Percentiles rank a stretch among this genome's conserved stretches.
Conservation (phyloP, 805 yeast genomes). For the Cyberlindnera amylophila region DNA sequence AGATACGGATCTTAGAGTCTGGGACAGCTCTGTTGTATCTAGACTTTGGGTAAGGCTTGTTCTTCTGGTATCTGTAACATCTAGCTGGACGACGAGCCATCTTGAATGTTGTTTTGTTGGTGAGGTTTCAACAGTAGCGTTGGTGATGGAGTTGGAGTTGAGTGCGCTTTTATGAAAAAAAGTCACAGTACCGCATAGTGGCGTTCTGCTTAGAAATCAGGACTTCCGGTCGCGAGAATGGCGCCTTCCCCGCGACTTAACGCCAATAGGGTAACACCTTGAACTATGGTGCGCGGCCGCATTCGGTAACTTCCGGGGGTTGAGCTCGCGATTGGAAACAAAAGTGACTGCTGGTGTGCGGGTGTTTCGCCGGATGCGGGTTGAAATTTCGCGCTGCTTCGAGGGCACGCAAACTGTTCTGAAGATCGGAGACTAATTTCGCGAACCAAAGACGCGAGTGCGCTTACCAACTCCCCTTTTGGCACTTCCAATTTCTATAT, state of each 20-base stretch:
- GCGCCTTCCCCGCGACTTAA: neutral
- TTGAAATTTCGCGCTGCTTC: neutral
- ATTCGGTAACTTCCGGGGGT: constrained; percentile 8
- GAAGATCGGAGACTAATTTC: too few species aligned
- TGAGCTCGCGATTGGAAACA: neutral
- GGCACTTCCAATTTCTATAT: too few species aligned
- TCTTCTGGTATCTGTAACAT: constrained; percentile 99
- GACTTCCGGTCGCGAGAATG: constrained; percentile 5
- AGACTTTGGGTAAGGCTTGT: constrained; percentile 99
- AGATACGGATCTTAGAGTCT: constrained; percentile 98
- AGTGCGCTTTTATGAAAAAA: constrained; percentile 11
- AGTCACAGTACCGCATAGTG: constrained; percentile 1
- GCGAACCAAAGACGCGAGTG: neutral
- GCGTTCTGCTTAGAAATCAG: constrained; percentile 19
- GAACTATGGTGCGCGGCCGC: constrained; percentile 1
- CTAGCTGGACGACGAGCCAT: constrained; percentile 99
- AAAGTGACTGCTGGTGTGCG: constrained; percentile 15
- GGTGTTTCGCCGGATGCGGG: constrained; percentile 5
- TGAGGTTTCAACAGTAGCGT: neutral
- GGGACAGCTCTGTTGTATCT: constrained; percentile 99
- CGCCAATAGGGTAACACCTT: constrained; percentile 3
- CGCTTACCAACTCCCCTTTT: neutral
- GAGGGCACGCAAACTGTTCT: neutral
- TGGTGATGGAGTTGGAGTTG: constrained; percentile 1
- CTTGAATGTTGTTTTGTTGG: constrained; percentile 41